These are phyloP conservation scores for Fusarium musae DNA, from an alignment of 2,329 filamentous ascomycete genomes.

Conservation along the genomic window DNA sequence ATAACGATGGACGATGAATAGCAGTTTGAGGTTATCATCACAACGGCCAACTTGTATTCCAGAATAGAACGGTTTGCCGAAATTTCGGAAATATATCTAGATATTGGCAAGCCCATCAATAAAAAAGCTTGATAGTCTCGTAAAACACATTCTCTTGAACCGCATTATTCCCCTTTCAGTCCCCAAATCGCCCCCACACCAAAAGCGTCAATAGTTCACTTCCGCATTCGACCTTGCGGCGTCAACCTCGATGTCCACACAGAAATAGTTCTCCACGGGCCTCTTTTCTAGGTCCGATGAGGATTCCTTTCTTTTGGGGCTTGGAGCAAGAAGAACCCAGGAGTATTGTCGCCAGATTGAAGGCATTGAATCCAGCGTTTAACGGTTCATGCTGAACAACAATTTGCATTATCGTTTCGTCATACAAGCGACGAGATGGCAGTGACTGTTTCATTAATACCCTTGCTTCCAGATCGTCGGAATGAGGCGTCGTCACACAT, in stretches of 20 bases:
- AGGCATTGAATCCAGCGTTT: background rate
- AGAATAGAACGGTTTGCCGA: background rate
- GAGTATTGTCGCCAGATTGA: background rate
- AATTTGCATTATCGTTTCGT: background rate
- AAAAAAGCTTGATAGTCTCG: background rate
- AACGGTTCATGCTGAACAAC: background rate
- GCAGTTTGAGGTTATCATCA: background rate
- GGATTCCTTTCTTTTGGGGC: background rate
- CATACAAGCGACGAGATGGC: background rate
- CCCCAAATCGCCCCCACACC: background rate
- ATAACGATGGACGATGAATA: background rate
- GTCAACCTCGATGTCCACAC: constrained; percentile 8
- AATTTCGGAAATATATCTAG: background rate
- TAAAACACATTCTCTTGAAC: background rate
- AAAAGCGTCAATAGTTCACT: background rate
- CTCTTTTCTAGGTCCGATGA: background rate
- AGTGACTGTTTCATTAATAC: background rate
- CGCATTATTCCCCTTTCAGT: background rate
- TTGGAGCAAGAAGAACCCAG: background rate
- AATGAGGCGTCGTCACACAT: constrained; percentile 2
- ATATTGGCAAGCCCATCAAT: background rate
- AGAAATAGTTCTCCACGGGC: background rate
- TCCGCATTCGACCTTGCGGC: constrained; percentile 26
- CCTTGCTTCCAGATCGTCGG: background rate
- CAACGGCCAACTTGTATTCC: background rate